These are phyloP conservation scores for Talaromyces sp. DNA, from an alignment of 2,329 filamentous ascomycete genomes.

Conservation along the genomic window DNA sequence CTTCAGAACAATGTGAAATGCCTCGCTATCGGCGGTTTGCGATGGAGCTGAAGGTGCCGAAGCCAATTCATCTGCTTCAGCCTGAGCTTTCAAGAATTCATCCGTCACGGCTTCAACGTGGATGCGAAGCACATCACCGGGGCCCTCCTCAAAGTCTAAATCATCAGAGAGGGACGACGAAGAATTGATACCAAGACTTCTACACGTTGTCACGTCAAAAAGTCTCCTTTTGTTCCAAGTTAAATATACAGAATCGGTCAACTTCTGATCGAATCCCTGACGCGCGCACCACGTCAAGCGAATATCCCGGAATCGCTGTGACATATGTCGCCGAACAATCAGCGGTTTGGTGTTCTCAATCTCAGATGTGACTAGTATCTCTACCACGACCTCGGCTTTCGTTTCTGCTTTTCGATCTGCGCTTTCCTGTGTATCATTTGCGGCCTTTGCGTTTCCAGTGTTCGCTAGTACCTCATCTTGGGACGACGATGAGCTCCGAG, in stretches of 20 bases:
- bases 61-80: background rate
- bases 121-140: slow-evolving; percentile 52
- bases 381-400: slow-evolving; percentile 37
- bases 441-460: background rate
- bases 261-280: slow-evolving; percentile 53
- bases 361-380: slow-evolving; percentile 66
- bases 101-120: slow-evolving; percentile 75
- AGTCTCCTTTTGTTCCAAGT: slow-evolving; percentile 73
- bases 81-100: slow-evolving; percentile 51
- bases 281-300: slow-evolving; percentile 66
- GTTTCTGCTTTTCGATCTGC: background rate
- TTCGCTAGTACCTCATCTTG: background rate
- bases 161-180: slow-evolving; percentile 26
- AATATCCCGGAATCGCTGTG: slow-evolving; percentile 65
- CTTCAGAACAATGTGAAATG: slow-evolving; percentile 50
- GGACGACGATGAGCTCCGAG: background rate
- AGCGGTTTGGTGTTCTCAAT: slow-evolving; percentile 61
- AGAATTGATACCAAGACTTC: slow-evolving; percentile 60
- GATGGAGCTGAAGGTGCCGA: slow-evolving; percentile 19
- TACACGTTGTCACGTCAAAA: slow-evolving; percentile 72
- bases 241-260: slow-evolving; percentile 62
- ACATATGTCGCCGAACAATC: slow-evolving; percentile 64
- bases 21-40: slow-evolving; percentile 16
- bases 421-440: background rate
- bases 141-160: slow-evolving; percentile 12